Evolutionary conservation across 108 stramenopile species (phyloP).

Genomic region (Skeletonema marinoi): DNA sequence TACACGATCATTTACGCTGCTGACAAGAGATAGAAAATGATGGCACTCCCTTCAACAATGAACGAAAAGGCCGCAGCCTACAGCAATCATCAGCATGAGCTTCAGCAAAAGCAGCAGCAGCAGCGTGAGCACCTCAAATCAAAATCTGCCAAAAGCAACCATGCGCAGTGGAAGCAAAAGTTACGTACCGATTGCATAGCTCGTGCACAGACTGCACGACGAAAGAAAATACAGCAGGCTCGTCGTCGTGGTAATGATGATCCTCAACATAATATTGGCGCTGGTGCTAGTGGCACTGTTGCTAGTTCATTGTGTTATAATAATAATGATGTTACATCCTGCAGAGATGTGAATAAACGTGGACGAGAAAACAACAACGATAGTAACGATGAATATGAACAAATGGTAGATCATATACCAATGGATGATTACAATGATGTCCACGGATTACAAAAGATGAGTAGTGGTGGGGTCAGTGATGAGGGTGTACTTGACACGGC

Average conservation of each 20-base stretch:
- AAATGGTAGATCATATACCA: background rate
- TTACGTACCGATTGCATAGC: background rate
- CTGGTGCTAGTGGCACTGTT: background rate
- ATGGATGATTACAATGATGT: background rate
- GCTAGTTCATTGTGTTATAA: background rate
- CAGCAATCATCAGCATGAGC: background rate
- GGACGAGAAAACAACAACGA: background rate
- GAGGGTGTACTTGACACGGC: constrained; percentile 16
- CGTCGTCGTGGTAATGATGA: background rate
- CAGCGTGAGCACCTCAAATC: background rate
- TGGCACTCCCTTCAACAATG: background rate
- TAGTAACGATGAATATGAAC: background rate
- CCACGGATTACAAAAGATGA: background rate
- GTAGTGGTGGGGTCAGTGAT: background rate
- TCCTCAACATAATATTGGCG: background rate
- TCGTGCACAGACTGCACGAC: background rate
- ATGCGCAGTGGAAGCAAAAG: background rate
- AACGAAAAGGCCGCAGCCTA: background rate
- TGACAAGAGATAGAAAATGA: background rate
- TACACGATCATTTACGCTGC: no score
- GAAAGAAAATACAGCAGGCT: background rate
- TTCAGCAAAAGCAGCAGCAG: background rate
- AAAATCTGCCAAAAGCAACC: background rate
- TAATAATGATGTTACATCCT: background rate
- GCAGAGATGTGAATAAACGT: background rate